These are phyloP conservation scores for Thamnidium elegans DNA, from an alignment of 192 early-diverging fungal species.

Conservation along the genomic window DNA sequence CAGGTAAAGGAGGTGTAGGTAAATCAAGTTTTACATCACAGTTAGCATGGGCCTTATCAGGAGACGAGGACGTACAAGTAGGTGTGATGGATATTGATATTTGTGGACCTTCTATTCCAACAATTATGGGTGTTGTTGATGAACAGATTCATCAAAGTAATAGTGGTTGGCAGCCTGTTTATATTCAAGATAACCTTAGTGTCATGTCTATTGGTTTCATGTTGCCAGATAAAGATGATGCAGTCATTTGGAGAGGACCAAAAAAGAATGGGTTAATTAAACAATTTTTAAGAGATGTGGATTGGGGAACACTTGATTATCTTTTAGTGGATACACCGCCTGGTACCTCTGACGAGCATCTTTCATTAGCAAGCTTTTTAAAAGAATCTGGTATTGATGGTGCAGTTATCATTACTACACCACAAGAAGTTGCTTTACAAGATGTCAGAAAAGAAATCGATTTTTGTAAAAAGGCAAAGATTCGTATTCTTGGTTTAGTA, in stretches of 20 bases:
- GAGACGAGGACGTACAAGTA: constrained; percentile 53
- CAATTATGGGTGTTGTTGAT: constrained; percentile 83
- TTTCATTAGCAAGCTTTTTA: constrained; percentile 80
- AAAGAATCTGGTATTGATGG: constrained; percentile 77
- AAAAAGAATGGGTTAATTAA: constrained; percentile 95
- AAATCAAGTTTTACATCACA: constrained; percentile 92
- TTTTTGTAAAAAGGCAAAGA: constrained; percentile 89
- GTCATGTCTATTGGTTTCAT: constrained; percentile 96
- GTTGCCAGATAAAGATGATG: constrained; percentile 80
- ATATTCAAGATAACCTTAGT: constrained; percentile 72
- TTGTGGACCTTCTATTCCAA: constrained; percentile 93
- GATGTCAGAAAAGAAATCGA: constrained; percentile 99
- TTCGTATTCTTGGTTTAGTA: constrained; percentile 88
- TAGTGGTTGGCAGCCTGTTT: constrained; percentile 80
- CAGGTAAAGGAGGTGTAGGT: constrained; percentile 98
- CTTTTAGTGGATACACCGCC: constrained; percentile 96
- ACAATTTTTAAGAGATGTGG: constrained; percentile 94
- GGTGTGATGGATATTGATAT: constrained; percentile 97
- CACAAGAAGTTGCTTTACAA: constrained; percentile 81
- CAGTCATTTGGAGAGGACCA: constrained; percentile 94
- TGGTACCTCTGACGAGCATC: constrained; percentile 95
- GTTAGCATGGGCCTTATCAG: constrained; percentile 79
- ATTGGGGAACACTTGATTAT: constrained; percentile 89
- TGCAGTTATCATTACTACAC: constrained; percentile 90
- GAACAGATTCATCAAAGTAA: constrained; percentile 81